These are phyloP conservation scores for Aspergillus neoniger DNA, from an alignment of 2,329 filamentous ascomycete genomes.

Conservation along the genomic window DNA sequence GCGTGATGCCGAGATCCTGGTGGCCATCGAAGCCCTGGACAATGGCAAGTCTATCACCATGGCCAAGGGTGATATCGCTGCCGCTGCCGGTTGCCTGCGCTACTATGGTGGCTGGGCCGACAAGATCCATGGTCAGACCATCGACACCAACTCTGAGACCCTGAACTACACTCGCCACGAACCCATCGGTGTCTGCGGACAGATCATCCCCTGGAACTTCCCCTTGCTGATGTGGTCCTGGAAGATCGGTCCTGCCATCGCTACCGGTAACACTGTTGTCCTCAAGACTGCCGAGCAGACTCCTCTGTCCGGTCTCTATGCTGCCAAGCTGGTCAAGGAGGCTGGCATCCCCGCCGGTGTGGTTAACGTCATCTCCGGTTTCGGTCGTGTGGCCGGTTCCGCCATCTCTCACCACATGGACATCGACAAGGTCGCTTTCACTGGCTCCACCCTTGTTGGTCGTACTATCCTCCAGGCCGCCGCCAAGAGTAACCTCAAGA, in stretches of 20 bases:
- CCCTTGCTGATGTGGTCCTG: slow-evolving; percentile 80
- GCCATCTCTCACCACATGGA: slow-evolving; percentile 64
- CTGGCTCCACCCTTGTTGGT: slow-evolving; percentile 62
- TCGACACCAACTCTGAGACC: slow-evolving; percentile 74
- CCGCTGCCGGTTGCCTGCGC: slow-evolving; percentile 70
- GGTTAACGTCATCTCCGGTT: slow-evolving; percentile 68
- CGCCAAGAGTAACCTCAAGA: slow-evolving; percentile 65
- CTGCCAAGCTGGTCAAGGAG: slow-evolving; percentile 57
- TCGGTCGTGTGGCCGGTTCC: slow-evolving; percentile 76
- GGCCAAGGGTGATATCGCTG: slow-evolving; percentile 69
- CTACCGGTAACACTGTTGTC: slow-evolving; percentile 62
- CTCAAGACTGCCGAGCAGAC: slow-evolving; percentile 69
- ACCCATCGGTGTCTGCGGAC: slow-evolving; percentile 77
- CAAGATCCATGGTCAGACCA: slow-evolving; percentile 87
- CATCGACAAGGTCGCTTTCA: slow-evolving; percentile 66
- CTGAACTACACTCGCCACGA: slow-evolving; percentile 84
- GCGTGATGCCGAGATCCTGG: slow-evolving; percentile 73
- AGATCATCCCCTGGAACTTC: slow-evolving; percentile 92
- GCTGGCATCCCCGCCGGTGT: slow-evolving; percentile 64
- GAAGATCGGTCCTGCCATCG: slow-evolving; percentile 76
- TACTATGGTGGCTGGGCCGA: slow-evolving; percentile 95
- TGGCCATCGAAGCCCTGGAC: slow-evolving; percentile 78
- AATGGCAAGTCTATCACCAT: slow-evolving; percentile 48
- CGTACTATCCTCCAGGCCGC: slow-evolving; percentile 63
- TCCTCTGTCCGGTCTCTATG: slow-evolving; percentile 65